Evolutionary conservation across 164 flowering plant species (phyloP).

Genomic region (Hamamelis virginiana): DNA sequence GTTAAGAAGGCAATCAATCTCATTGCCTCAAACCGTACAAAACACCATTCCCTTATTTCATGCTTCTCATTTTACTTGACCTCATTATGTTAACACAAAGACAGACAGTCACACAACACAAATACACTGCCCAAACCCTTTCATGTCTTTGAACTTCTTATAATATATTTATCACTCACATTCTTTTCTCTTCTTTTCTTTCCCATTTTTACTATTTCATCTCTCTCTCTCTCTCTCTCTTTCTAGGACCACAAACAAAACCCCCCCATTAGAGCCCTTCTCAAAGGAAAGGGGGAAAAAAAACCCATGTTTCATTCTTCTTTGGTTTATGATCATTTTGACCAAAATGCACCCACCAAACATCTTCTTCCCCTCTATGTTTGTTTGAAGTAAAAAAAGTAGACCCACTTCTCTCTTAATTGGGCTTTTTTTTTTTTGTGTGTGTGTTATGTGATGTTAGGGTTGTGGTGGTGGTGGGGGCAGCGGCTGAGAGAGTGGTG

Average conservation of each 20-base stretch:
- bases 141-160: neutral
- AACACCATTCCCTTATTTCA: constrained; percentile 3
- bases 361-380: neutral
- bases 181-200: neutral
- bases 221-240: neutral
- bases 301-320: neutral
- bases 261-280: neutral
- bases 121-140: neutral
- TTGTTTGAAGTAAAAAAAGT: neutral
- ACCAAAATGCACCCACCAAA: neutral
- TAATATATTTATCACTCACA: too few species aligned
- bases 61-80: constrained; percentile 13
- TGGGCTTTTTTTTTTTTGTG: neutral
- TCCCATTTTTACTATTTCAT: neutral
- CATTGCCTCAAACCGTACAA: constrained; percentile 9
- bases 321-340: constrained; percentile 1
- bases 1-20: neutral
- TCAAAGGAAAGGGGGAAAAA: neutral
- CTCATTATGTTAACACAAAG: constrained; percentile 12
- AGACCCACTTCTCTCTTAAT: neutral
- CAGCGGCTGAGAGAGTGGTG: neutral
- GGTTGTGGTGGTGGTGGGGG: constrained; percentile 1
- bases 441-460: constrained; percentile 8
- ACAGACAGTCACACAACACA: neutral
- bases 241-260: neutral